Percentiles rank a stretch among this genome's conserved stretches.
phyloP scores from a whole-genome alignment of 2,329 filamentous ascomycete genomes.

The Fusarium buxicola region DNA sequence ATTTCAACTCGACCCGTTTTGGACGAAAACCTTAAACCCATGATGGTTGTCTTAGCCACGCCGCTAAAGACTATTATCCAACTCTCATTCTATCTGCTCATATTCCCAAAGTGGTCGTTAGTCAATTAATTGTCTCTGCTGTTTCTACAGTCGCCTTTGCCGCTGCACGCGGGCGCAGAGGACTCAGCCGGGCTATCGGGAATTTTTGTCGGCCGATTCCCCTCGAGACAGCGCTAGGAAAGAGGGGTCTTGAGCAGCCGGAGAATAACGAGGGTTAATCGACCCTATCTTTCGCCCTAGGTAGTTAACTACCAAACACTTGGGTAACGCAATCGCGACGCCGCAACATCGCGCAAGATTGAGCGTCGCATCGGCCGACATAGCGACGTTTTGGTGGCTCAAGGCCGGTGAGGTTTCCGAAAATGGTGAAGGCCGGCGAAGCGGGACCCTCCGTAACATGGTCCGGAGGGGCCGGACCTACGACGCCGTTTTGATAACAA shows the following conservation, averaged over 20 bases:
- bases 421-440: constrained; percentile 8
- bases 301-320: constrained; percentile 2
- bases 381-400: not conserved
- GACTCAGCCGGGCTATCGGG: not conserved
- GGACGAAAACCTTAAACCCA: not conserved
- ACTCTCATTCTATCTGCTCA: constrained; percentile 6
- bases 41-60: not conserved
- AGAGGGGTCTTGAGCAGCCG: not conserved
- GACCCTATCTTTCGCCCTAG: not conserved
- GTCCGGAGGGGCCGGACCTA: not conserved
- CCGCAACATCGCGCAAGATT: constrained; percentile 12
- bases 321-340: constrained; percentile 6
- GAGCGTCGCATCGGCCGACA: constrained; percentile 13
- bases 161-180: not conserved
- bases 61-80: constrained; percentile 14
- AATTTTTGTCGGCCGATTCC: not conserved
- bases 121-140: constrained; percentile 4
- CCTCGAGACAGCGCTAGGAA: not conserved
- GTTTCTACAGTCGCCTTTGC: not conserved
- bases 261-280: constrained; percentile 1
- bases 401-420: constrained; percentile 8
- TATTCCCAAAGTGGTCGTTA: too few species aligned
- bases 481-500: constrained; percentile 10
- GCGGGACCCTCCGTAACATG: constrained; percentile 11
- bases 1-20: constrained; percentile 2